Percentiles rank a stretch among this genome's conserved stretches.
Conservation (phyloP, 148 eudicot genomes). For the Rhododendron mucronatum region DNA sequence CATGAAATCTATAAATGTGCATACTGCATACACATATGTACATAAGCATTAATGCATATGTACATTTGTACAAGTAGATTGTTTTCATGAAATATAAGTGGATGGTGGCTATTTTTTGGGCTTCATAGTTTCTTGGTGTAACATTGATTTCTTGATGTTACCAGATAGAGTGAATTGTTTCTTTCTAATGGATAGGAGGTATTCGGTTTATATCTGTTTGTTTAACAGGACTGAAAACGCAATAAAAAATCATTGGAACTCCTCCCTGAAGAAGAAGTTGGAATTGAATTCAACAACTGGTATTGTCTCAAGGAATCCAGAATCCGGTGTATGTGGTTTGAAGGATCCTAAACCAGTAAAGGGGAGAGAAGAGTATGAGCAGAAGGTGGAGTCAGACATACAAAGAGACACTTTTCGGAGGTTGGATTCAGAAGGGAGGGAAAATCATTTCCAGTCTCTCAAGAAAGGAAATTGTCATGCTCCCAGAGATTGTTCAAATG, state of each 20-base stretch:
- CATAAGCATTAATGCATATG: background rate
- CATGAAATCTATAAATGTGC: background rate
- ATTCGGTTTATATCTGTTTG: background rate
- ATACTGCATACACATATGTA: background rate
- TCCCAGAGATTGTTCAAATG: background rate
- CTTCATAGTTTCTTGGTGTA: background rate
- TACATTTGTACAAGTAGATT: background rate
- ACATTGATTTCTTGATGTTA: background rate
- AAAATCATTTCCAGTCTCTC: constrained; percentile 7
- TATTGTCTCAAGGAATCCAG: background rate
- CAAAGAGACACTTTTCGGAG: background rate
- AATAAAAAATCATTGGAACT: constrained; percentile 88
- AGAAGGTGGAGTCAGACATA: background rate
- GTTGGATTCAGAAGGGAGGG: background rate
- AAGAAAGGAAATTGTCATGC: background rate
- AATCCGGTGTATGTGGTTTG: background rate
- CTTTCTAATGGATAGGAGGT: background rate
- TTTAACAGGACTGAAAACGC: constrained; percentile 78
- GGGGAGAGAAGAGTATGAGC: background rate
- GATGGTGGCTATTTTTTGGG: background rate
- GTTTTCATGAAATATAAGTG: background rate
- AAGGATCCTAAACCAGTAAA: background rate
- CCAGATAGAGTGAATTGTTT: background rate
- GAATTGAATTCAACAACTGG: background rate
- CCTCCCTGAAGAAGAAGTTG: constrained; percentile 57